Evolutionary conservation across 352 stramenopile species (phyloP), one percentile per base, ranked within the genome.

Genomic region (Globisporangium yorkense): DNA sequence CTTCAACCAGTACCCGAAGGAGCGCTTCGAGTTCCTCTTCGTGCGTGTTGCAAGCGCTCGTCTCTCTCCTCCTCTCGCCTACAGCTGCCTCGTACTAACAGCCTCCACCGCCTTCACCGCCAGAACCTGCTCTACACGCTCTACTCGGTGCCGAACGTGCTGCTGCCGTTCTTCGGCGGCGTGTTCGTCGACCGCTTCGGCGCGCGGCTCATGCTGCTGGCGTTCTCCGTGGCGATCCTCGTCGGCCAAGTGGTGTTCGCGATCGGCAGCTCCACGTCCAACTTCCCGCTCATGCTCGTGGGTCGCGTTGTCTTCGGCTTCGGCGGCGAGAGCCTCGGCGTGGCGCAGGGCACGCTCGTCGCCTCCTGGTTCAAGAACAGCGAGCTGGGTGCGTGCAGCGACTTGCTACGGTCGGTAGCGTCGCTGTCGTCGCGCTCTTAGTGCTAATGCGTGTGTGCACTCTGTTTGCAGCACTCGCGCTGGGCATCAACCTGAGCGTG

Each of bases 61-160:
- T 13, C n/a, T 15, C n/a, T 9, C 5, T 12, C 44, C 10, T 13
- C 20, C 5, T 13, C 18, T 67, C n/a, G 39, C 49, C 21, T 13
- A 40, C 1, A 24, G 8, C 18, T 9, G n/a, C 8, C 4, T 49
- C 44, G 5, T 49, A 31, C 55, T 56, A 20, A 56, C 31, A 18
- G 40, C 13, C 49, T 24, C 20, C n/a, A 6, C 5, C 53, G 8
- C 57, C 1, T 50, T 10, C 4, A 20, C 24, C 7, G 62, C 2
- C 84, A 97, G 83, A 97, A 96, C 59, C 63, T 97, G 55, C 71
- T 98, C 39, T 98, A 98, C 71, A 97, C 88, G 21, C 63, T 97
- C 48, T 97, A 97, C 70, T 96, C 85, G 43, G 80, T 97, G 51
- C 92, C 92, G 15, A 98, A 97, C 63, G 92, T 97, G 35, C 57